Conservation (phyloP, 2,329 filamentous ascomycete genomes). For the Verticillium dahliae region DNA sequence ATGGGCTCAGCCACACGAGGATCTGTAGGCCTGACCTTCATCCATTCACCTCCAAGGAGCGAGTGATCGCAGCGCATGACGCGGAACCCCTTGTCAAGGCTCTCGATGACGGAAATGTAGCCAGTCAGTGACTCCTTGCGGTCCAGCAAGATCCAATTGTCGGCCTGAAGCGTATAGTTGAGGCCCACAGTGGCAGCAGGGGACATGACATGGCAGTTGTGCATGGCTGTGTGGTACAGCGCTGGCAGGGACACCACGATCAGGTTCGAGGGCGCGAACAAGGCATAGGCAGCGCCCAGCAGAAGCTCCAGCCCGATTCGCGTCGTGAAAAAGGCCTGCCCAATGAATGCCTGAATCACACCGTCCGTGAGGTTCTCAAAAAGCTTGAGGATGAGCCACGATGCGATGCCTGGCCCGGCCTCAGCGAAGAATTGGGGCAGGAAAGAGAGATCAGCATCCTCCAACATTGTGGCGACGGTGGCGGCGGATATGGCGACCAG, state of each 20-base stretch:
- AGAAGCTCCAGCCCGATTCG: slow-evolving; percentile 66
- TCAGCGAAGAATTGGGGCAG: slow-evolving; percentile 54
- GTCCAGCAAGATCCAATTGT: slow-evolving; percentile 71
- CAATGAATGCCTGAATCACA: slow-evolving; percentile 45
- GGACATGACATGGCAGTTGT: slow-evolving; percentile 69
- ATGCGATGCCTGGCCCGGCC: slow-evolving; percentile 56
- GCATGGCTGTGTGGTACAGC: slow-evolving; percentile 60
- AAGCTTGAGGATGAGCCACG: slow-evolving; percentile 59
- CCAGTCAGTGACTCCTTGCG: slow-evolving; percentile 83
- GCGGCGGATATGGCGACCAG: slow-evolving; percentile 58
- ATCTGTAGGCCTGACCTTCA: slow-evolving; percentile 37
- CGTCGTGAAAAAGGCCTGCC: slow-evolving; percentile 57
- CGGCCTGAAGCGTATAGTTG: slow-evolving; percentile 57
- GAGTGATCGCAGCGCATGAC: slow-evolving; percentile 92
- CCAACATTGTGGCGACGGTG: slow-evolving; percentile 57
- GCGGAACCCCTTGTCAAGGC: slow-evolving; percentile 61
- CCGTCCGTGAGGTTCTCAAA: slow-evolving; percentile 32
- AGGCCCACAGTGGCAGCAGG: slow-evolving; percentile 52
- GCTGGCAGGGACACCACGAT: slow-evolving; percentile 64
- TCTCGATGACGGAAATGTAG: slow-evolving; percentile 87
- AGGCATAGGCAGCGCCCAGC: slow-evolving; percentile 57
- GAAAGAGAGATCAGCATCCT: slow-evolving; percentile 49
- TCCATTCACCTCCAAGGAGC: slow-evolving; percentile 88
- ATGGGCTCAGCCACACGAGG: slow-evolving; percentile 71
- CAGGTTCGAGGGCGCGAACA: slow-evolving; percentile 62